Conservation (phyloP, 2,329 filamentous ascomycete genomes). For the Aspergillus pseudonomiae region DNA sequence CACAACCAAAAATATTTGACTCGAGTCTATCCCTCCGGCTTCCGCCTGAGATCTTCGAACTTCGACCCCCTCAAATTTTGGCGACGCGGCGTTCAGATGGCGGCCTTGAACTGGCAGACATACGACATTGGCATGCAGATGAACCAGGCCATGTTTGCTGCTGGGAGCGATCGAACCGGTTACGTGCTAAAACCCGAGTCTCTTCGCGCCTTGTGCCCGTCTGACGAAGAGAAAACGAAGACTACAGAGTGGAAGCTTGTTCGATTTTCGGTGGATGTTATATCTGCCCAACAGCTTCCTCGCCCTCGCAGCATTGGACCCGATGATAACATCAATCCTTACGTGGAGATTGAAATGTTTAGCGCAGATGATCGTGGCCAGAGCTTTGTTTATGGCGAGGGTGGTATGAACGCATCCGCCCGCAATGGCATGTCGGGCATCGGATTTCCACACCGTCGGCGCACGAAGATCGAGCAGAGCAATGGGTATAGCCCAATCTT, state of each 20-base stretch:
- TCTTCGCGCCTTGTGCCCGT: conserved; percentile 57
- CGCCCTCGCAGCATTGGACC: conserved; percentile 73
- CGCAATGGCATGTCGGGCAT: conserved; percentile 68
- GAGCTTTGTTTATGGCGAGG: conserved; percentile 67
- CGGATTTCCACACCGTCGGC: conserved; percentile 72
- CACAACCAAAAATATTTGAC: conserved; percentile 93
- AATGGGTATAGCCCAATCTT: conserved; percentile 96
- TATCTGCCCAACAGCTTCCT: conserved; percentile 94
- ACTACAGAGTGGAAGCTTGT: conserved; percentile 81
- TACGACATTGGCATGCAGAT: conserved; percentile 95
- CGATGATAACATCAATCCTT: conserved; percentile 82
- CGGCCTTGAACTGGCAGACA: conserved; percentile 96
- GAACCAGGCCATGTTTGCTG: conserved; percentile 97
- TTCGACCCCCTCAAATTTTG: conserved; percentile 93
- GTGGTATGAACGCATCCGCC: conserved; percentile 66
- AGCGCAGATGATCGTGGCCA: conserved; percentile 90
- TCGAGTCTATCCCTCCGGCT: conserved; percentile 87
- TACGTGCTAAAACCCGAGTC: conserved; percentile 93
- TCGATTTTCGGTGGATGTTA: conserved; percentile 81
- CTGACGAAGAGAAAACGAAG: conserved; percentile 36
- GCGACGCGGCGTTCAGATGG: conserved; percentile 97
- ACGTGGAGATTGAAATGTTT: conserved; percentile 92
- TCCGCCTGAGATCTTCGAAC: conserved; percentile 83
- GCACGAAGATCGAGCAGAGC: conserved; percentile 77
- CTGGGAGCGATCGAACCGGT: conserved; percentile 80